phyloP scores from a whole-genome alignment of 2,329 filamentous ascomycete genomes.

The Pestalotiopsis sp. region DNA sequence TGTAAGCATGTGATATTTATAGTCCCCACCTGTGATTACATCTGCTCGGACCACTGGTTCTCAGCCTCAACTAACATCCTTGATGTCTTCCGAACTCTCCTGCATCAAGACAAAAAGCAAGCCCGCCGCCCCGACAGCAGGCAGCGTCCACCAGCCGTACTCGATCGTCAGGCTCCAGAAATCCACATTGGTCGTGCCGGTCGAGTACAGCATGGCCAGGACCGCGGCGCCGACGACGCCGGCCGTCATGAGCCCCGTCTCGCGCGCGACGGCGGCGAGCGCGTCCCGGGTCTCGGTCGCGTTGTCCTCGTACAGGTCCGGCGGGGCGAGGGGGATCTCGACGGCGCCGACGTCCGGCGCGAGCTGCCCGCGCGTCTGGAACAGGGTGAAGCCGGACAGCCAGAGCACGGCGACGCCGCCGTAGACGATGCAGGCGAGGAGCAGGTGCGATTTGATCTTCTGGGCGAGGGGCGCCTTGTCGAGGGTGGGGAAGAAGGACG shows the following conservation, averaged over 20 bases:
- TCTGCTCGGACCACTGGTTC: background rate
- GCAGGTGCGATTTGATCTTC: background rate
- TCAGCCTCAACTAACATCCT: background rate
- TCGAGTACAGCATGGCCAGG: background rate
- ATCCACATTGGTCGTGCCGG: background rate
- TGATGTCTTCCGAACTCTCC: background rate
- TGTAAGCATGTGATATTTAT: background rate
- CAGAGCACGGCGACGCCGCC: background rate
- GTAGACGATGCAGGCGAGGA: slow-evolving; percentile 2
- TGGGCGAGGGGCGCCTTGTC: background rate
- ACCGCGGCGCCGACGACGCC: background rate
- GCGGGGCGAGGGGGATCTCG: background rate
- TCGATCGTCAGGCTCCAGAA: slow-evolving; percentile 5
- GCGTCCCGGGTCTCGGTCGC: background rate
- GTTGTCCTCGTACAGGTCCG: background rate
- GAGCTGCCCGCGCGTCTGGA: background rate
- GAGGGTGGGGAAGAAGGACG: background rate
- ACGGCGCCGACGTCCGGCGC: background rate
- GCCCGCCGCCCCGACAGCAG: background rate
- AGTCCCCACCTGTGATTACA: background rate
- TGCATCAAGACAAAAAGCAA: background rate
- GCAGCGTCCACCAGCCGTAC: slow-evolving; percentile 5
- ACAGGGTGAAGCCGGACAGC: background rate
- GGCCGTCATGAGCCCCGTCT: background rate
- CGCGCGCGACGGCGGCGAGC: background rate